Percentiles rank a stretch among this genome's conserved stretches.
Evolutionary conservation across 1,284 basidiomycete species (phyloP).

Genomic region (Bjerkandera adusta): DNA sequence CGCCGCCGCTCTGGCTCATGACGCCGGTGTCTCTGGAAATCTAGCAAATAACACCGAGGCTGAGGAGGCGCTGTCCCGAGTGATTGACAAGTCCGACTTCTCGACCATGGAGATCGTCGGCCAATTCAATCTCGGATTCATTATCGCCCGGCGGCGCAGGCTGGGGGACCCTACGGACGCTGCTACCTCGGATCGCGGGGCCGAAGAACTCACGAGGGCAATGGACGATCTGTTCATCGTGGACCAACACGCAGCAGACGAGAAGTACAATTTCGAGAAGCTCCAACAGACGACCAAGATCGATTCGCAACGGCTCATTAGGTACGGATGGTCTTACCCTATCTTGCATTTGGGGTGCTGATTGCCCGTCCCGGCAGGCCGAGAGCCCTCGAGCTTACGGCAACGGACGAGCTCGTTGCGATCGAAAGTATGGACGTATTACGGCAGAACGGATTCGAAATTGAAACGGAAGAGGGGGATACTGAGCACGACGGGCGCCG

Average conservation of each 20-base stretch:
- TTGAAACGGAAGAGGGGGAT: constrained; percentile 41
- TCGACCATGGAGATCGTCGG: constrained; percentile 82
- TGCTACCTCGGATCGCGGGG: not conserved
- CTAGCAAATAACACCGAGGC: constrained; percentile 57
- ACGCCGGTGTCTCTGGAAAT: constrained; percentile 59
- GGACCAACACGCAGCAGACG: constrained; percentile 89
- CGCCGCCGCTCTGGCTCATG: constrained; percentile 29
- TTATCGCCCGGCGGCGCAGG: constrained; percentile 72
- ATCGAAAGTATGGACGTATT: constrained; percentile 85
- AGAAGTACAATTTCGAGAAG: constrained; percentile 98
- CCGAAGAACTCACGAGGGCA: not conserved
- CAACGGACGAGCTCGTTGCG: constrained; percentile 88
- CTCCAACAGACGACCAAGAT: constrained; percentile 88
- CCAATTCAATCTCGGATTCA: constrained; percentile 97
- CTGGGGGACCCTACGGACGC: constrained; percentile 14
- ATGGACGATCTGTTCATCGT: constrained; percentile 93
- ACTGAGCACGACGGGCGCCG: constrained; percentile 31
- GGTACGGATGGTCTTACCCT: constrained; percentile 42
- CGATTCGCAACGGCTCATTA: constrained; percentile 81
- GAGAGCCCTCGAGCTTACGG: constrained; percentile 78
- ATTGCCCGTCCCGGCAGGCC: constrained; percentile 49
- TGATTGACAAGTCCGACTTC: constrained; percentile 91
- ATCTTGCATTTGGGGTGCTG: constrained; percentile 1
- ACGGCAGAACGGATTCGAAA: constrained; percentile 86
- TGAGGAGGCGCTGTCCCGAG: constrained; percentile 75